Evolutionary conservation across 139 green algal species (phyloP), one percentile per base, ranked within the genome.

Genomic region (Chlorella sp.): DNA sequence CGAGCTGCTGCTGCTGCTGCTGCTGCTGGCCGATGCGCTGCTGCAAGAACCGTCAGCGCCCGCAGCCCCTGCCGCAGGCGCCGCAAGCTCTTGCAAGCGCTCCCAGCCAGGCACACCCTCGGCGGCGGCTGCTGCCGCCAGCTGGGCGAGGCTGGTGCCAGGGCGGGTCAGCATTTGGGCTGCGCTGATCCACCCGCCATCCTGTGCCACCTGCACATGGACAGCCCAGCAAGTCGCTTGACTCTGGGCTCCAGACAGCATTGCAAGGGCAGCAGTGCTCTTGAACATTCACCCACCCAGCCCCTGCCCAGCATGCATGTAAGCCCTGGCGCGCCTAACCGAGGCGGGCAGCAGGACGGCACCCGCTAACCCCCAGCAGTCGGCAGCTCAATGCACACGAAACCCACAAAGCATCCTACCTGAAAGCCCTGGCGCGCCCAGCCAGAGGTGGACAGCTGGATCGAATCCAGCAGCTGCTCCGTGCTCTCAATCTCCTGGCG

Each of bases 381-480:
- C n/a, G n/a, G n/a, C n/a, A n/a, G n/a, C n/a, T n/a, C n/a, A n/a
- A n/a, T n/a, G n/a, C n/a, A n/a, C n/a, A n/a, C n/a, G n/a, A n/a
- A n/a, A n/a, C n/a, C n/a, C n/a, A n/a, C n/a, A n/a, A n/a, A n/a
- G n/a, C n/a, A n/a, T n/a, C n/a, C n/a, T 25, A 82, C 68, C 30
- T 82, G 41, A 41, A 92, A 74, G 55, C 89, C 89, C 17, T 85
- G 65, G 20, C 78, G 80, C 4, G 25, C 34, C 89, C 89, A 92
- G 9, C 71, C 71, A 1, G 63, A 63, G n/a, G 64, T 60, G 20
- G 88, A 69, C 25, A 91, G 57, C 36, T n/a, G 32, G 20, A 91
- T 57, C 15, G 23, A 34, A 23, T 79, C 68, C 73, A 92, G 71
- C 44, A 84, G 41, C 47, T 63, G 65, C 62, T 85, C 82, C 0